Percentiles rank a stretch among this genome's conserved stretches.
phyloP scores from a whole-genome alignment of 2,329 filamentous ascomycete genomes.

The Xenoacremonium recifei region DNA sequence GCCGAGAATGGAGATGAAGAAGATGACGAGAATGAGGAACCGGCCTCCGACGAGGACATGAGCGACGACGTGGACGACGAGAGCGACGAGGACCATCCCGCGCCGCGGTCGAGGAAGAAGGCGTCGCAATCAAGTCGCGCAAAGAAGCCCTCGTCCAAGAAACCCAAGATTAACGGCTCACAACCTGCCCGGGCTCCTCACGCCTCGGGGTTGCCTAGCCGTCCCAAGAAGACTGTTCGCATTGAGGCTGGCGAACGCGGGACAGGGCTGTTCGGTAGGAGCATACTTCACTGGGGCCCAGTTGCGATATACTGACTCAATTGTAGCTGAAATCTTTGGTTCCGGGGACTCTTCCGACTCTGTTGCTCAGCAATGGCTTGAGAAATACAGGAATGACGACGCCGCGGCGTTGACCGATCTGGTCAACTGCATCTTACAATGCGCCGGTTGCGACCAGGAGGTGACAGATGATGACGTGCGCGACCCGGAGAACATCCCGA shows the following conservation, averaged over 20 bases:
- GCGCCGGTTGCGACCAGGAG: constrained; percentile 77
- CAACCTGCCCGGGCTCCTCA: constrained; percentile 36
- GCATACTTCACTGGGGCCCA: not conserved
- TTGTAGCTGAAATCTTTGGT: constrained; percentile 60
- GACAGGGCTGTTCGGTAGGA: constrained; percentile 56
- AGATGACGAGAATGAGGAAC: constrained; percentile 48
- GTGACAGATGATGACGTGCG: constrained; percentile 81
- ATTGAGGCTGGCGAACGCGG: constrained; percentile 51
- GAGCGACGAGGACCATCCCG: constrained; percentile 36
- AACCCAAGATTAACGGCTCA: constrained; percentile 61
- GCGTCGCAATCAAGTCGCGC: constrained; percentile 44
- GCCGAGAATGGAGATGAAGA: constrained; percentile 46
- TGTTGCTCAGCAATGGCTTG: constrained; percentile 60
- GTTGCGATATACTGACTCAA: constrained; percentile 17
- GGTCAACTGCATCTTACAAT: constrained; percentile 65
- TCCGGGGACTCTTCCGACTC: constrained; percentile 56
- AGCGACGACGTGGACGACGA: constrained; percentile 45
- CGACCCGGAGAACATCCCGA: constrained; percentile 83
- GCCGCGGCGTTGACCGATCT: constrained; percentile 58
- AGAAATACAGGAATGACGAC: constrained; percentile 54
- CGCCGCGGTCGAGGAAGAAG: constrained; percentile 37
- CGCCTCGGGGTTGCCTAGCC: constrained; percentile 46
- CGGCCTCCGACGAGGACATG: constrained; percentile 44
- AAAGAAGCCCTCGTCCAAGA: constrained; percentile 61
- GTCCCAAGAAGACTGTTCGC: constrained; percentile 55